Evolutionary conservation across 2,329 filamentous ascomycete species (phyloP), one percentile per base, ranked within the genome.

Genomic region (Cordyceps tenuipes): DNA sequence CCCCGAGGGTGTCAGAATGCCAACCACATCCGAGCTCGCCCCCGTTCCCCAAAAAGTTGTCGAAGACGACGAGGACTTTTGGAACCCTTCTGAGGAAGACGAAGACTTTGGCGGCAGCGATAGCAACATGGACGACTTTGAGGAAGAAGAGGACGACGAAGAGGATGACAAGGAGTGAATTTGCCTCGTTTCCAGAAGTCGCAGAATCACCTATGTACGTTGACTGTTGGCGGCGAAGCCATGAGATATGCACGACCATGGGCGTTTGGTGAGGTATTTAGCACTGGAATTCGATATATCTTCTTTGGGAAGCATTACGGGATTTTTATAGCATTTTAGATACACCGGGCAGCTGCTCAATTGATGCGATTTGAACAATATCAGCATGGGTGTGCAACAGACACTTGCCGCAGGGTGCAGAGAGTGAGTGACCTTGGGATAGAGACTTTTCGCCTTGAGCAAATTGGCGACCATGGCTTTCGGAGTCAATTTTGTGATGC

Each of bases 41-140:
- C 82, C 84, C 2, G 78, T 77, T 1, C 84, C 85, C 1, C 84
- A 87, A 65, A 83, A 86, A 67, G 62, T 66, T 17, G 70, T 80
- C 15, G 82, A 86, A 3, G 85, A 89, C 46, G 89, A 95, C 66
- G 86, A 88, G 65, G 89, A 89, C 63, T 95, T 95, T 70, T 94
- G 90, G 88, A 84, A 83, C 39, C 88, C 90, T 70, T 86, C 84
- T 52, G 89, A 89, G 61, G 82, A 89, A 65, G 88, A 90, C 65
- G 84, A 89, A 57, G 88, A 92, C 65, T 91, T 92, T 72, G 88
- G 86, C 10, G 87, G 87, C 17, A 90, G 87, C 67, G 88, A 90
- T 65, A 84, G 82, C 23, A 86, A 82, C 26, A 79, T 82, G 73
- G 81, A 82, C 36, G 84, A 87, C 50, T 82, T 81, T 46, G 82